A percentile compares a stretch with the other conserved stretches of the same genome.
These are phyloP conservation scores for Debaryomyces robertsiae DNA, from an alignment of 1,139 yeast species.

Conservation along the genomic window DNA sequence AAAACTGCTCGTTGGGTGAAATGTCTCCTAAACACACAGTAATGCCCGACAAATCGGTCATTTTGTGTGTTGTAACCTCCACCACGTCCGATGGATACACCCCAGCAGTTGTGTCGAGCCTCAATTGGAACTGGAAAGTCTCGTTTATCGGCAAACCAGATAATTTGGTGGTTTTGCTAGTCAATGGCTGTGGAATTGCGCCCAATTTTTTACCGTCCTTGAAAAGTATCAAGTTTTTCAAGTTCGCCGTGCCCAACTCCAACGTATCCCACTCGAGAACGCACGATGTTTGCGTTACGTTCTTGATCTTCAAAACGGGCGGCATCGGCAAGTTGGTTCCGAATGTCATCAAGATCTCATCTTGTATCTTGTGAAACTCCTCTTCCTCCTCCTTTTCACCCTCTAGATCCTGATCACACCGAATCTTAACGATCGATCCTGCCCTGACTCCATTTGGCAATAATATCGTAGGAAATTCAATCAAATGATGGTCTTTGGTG, in stretches of 20 bases:
- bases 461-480: slow-evolving; percentile 92
- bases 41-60: slow-evolving; percentile 94
- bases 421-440: slow-evolving; percentile 89
- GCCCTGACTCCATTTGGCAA: slow-evolving; percentile 90
- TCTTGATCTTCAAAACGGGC: slow-evolving; percentile 72
- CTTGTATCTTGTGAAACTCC: slow-evolving; percentile 67
- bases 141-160: slow-evolving; percentile 92
- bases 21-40: slow-evolving; percentile 89
- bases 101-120: slow-evolving; percentile 89
- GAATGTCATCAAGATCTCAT: slow-evolving; percentile 68
- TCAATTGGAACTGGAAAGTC: slow-evolving; percentile 74
- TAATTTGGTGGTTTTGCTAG: slow-evolving; percentile 80
- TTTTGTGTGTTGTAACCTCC: slow-evolving; percentile 82
- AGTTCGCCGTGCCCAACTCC: slow-evolving; percentile 78
- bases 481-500: slow-evolving; percentile 90
- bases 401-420: slow-evolving; percentile 77
- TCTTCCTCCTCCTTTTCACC: slow-evolving; percentile 64
- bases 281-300: slow-evolving; percentile 92
- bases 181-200: slow-evolving; percentile 80
- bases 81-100: slow-evolving; percentile 67
- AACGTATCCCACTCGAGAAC: slow-evolving; percentile 93
- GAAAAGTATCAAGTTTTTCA: slow-evolving; percentile 75
- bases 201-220: slow-evolving; percentile 83
- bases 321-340: slow-evolving; percentile 72
- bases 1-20: slow-evolving; percentile 59